Base-by-base conservation (phyloP, 371 early-diverging fungal species). In the Nematocida ironsii region DNA sequence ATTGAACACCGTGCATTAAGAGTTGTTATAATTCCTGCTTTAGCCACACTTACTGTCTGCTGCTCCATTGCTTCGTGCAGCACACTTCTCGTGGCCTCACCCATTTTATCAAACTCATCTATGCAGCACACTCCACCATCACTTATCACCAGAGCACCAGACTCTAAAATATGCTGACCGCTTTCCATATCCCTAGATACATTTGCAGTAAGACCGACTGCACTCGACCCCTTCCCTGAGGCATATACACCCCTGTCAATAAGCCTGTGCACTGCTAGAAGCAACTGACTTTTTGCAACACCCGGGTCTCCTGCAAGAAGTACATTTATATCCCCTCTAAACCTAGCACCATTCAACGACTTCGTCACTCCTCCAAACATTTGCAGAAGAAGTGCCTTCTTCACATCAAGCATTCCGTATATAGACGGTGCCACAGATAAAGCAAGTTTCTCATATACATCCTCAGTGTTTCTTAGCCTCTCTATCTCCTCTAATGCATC, bases 141-240 rank as follows among this genome's bases (percentile, higher is more conserved):
- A 62, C 84, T 84, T 44, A 88, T 73, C 20, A 88, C 88, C 11
- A 88, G 83, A 40, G 88, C 88, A 9, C 88, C 88, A 20, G 82
- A 71, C 72, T 88, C 88, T 39, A 98, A 88, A 11, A 98, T 95
- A 83, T 95, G 88, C 89, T 95, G 95, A 39, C 93, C 91, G 16
- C 94, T 92, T 83, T 96, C 97, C 0, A 95, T 93, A 84, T 99
- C 98, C 62, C 94, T 90, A 25, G 94, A 93, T n/a, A 98, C 93
- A 86, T 93, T 94, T 9, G 97, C 99, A 2, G 97, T 99, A 66
- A 99, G 89, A 87, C 99, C 99, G 5, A 98, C 99, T 5, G 97
- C 97, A 40, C 94, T 93, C 16, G 94, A 93, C 42, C 99, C 99
- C 86, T 95, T 95, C 73, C 99, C 99, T 23, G 94, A 93, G 0